Evolutionary conservation across 768 basidiomycete species (phyloP), one percentile per base, ranked within the genome.

Genomic region (Mrakia gelida): DNA sequence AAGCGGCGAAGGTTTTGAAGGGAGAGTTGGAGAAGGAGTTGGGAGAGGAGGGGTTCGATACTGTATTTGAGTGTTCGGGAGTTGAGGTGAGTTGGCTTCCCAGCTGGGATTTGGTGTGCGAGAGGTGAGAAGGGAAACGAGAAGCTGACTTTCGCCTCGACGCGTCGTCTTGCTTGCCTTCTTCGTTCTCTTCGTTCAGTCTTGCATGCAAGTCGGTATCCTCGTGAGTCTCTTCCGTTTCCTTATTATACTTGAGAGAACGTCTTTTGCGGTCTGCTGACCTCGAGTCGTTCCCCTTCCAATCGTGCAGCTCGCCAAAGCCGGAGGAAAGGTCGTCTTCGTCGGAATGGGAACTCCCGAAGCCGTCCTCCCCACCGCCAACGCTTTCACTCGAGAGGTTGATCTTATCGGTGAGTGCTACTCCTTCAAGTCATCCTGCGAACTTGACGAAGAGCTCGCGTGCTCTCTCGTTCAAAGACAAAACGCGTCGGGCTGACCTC

Each of bases 11-110:
- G 78, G 62, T 8, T 21, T 61, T 75, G 86, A 88, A 11, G 61
- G 82, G 84, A 11, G 88, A 89, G 9, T 86, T 93, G 77, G 82
- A 85, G 71, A 84, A 86, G 74, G 26, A 59, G 59, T 92, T 93
- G 82, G 80, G 79, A 49, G 79, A 15, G 26, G 90, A 93, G 38
- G 96, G 96, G 43, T 96, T 94, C 85, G 94, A 97, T 84, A 87
- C 92, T 82, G 91, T 98, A 71, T 92, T 95, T 82, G 95, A 98
- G 84, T 98, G 95, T 85, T 95, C 94, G 18, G 95, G 95, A 80
- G 94, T 93, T 2, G 94, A 96, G 84, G 87, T 90, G 52, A 93
- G 92, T 82, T 93, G 96, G n/a, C n/a, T n/a, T n/a, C n/a, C n/a
- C n/a, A n/a, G n/a, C n/a, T n/a, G 54, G 26, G 16, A 3, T 56